Percentiles rank a stretch among this genome's conserved stretches.
Conservation (phyloP, 1,139 yeast species). For the Kodamaea ohmeri region DNA sequence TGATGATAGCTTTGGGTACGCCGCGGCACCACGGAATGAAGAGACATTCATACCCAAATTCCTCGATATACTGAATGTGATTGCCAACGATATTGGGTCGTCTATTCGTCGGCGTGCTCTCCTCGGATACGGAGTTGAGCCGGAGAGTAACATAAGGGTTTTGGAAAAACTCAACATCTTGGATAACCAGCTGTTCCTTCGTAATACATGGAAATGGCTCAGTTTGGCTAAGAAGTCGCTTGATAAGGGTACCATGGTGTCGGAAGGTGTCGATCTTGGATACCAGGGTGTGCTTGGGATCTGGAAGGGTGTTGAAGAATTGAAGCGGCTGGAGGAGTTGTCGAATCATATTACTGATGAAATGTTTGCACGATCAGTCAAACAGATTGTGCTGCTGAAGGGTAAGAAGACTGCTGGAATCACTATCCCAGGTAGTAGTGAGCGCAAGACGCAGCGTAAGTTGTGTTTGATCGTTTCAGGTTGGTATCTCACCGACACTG, state of each 20-base stretch:
- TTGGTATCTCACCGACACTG: conserved; percentile 80
- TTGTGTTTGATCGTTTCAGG: conserved; percentile 85
- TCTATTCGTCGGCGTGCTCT: conserved; percentile 68
- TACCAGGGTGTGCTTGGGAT: conserved; percentile 86
- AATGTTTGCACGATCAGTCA: conserved; percentile 46
- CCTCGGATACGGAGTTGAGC: conserved; percentile 71
- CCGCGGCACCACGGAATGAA: neutral
- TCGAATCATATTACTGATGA: conserved; percentile 38
- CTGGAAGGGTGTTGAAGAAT: conserved; percentile 78
- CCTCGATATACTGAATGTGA: conserved; percentile 35
- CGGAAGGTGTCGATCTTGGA: conserved; percentile 72
- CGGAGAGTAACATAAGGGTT: conserved; percentile 60
- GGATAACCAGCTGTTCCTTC: conserved; percentile 57
- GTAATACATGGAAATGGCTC: conserved; percentile 90
- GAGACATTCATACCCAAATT: conserved; percentile 19
- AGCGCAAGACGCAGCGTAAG: conserved; percentile 62
- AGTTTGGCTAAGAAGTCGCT: conserved; percentile 67
- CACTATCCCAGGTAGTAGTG: conserved; percentile 47
- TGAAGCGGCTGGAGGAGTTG: conserved; percentile 44
- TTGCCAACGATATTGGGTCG: conserved; percentile 63
- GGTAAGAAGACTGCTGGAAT: conserved; percentile 47
- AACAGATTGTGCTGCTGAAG: conserved; percentile 40
- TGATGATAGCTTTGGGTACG: conserved; percentile 23
- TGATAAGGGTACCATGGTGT: conserved; percentile 65
- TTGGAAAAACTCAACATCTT: conserved; percentile 53